Conservation (phyloP, 306 rosid species). For the Arachis stenosperma region DNA sequence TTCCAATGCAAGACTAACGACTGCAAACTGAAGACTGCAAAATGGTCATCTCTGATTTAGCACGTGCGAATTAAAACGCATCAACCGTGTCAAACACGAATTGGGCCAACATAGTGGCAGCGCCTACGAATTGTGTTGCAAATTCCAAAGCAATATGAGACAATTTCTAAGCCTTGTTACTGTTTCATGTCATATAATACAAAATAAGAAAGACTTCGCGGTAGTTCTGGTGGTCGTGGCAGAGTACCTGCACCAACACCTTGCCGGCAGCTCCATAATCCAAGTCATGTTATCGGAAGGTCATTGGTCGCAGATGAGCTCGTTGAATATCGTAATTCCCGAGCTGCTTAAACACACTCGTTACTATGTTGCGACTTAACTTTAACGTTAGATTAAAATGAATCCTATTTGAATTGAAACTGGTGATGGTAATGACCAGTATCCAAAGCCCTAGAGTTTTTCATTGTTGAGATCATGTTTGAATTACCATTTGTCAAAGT, state of each 20-base stretch:
- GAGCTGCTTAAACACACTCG: slow-evolving; percentile 41
- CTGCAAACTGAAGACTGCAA: too few species aligned
- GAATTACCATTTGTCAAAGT: too few species aligned
- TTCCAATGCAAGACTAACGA: too few species aligned
- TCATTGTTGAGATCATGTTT: slow-evolving; percentile 5
- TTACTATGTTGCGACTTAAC: slow-evolving; percentile 32
- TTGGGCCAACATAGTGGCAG: too few species aligned
- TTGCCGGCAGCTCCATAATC: slow-evolving; percentile 32
- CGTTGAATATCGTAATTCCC: slow-evolving; percentile 46
- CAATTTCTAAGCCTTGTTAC: slow-evolving; percentile 38
- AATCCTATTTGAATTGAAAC: background rate
- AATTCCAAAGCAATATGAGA: slow-evolving; percentile 52
- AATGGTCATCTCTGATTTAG: too few species aligned
- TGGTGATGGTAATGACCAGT: background rate
- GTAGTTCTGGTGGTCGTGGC: slow-evolving; percentile 47
- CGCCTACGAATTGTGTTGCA: slow-evolving; percentile 21
- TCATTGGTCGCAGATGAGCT: slow-evolving; percentile 48
- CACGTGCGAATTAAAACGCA: too few species aligned
- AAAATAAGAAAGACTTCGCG: slow-evolving; percentile 47
- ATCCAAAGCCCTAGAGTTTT: too few species aligned
- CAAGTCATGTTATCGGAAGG: slow-evolving; percentile 53
- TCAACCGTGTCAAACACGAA: too few species aligned
- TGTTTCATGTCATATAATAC: slow-evolving; percentile 52
- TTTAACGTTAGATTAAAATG: too few species aligned
- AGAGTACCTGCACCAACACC: slow-evolving; percentile 46